phyloP scores from a whole-genome alignment of 179 eudicot genomes.

The Pouteria campechiana region DNA sequence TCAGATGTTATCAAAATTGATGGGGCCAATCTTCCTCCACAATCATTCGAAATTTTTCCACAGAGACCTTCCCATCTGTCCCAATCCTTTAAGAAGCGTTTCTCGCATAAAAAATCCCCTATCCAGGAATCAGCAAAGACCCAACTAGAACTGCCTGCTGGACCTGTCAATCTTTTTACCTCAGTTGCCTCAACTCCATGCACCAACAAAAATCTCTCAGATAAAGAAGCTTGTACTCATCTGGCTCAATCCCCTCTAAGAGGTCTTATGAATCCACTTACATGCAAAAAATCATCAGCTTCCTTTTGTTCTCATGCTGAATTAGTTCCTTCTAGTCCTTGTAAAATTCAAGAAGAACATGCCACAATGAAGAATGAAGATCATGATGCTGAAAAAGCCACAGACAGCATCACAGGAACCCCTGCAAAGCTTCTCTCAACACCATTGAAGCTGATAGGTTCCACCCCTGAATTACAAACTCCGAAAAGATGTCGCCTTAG shows the following conservation, averaged over 20 bases:
- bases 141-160: neutral
- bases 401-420: constrained; percentile 17
- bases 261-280: neutral
- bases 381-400: neutral
- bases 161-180: neutral
- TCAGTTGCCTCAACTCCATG: neutral
- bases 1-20: no score
- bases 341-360: constrained; percentile 12
- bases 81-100: constrained; percentile 38
- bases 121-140: neutral
- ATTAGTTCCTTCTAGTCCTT: neutral
- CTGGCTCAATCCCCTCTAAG: constrained; percentile 1
- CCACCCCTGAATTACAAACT: constrained; percentile 41
- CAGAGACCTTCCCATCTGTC: constrained; percentile 44
- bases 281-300: neutral
- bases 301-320: neutral
- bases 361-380: constrained; percentile 1
- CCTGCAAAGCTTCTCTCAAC: constrained; percentile 36
- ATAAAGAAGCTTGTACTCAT: neutral
- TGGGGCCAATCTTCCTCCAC: no score
- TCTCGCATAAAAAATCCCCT: constrained; percentile 23
- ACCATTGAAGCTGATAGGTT: constrained; percentile 40
- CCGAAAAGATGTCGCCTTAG: constrained; percentile 45
- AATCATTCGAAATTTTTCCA: no score
- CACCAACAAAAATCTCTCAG: neutral